Conservation (phyloP, 148 eudicot genomes). For the Dianthus caryophyllus region DNA sequence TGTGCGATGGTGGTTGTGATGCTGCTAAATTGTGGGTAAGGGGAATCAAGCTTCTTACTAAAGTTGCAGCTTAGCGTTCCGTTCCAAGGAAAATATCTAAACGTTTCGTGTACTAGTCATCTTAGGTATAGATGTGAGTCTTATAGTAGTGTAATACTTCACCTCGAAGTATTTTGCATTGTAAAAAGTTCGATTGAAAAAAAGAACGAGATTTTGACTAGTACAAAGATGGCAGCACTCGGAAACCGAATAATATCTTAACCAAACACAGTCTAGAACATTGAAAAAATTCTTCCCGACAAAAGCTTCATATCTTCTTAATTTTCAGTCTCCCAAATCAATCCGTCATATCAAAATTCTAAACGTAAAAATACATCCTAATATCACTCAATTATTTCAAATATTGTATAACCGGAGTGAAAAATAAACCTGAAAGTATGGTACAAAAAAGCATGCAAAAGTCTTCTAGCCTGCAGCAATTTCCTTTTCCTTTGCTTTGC, state of each 20-base stretch:
- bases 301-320: neutral
- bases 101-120: neutral
- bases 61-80: conserved; percentile 33
- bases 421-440: conserved; percentile 5
- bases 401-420: neutral
- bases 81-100: neutral
- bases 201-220: neutral
- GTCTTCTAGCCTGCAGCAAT: conserved; percentile 30
- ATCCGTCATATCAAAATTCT: neutral
- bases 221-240: neutral
- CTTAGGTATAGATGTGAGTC: conserved; percentile 20
- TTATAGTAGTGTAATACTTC: conserved; percentile 28
- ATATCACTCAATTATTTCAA: neutral
- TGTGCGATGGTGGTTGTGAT: conserved; percentile 73
- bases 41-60: conserved; percentile 70
- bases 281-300: neutral
- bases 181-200: conserved; percentile 23
- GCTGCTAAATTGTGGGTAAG: conserved; percentile 81
- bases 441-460: neutral
- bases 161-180: conserved; percentile 29
- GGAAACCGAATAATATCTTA: neutral
- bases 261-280: neutral
- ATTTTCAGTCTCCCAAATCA: neutral
- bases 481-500: conserved; percentile 51
- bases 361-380: conserved; percentile 1